A percentile compares a stretch with the other conserved stretches of the same genome.
Conservation (phyloP, 1,284 basidiomycete species). For the Dichomitus squalens region DNA sequence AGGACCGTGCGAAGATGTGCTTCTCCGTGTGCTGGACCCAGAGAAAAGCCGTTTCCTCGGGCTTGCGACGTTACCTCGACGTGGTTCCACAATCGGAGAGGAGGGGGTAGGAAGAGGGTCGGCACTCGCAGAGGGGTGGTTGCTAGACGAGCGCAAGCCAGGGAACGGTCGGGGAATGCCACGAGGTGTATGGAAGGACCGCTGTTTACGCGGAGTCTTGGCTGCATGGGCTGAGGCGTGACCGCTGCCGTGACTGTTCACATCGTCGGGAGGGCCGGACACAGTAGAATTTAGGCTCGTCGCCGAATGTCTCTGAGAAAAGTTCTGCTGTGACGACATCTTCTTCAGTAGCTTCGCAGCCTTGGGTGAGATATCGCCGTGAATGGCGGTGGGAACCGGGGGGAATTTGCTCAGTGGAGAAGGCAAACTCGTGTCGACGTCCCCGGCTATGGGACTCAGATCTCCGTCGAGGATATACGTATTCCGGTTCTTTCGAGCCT, state of each 20-base stretch:
- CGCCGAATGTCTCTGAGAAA: conserved; percentile 38
- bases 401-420: conserved; percentile 25
- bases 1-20: conserved; percentile 47
- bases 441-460: conserved; percentile 5
- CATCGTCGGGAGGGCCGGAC: conserved; percentile 22
- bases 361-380: conserved; percentile 16
- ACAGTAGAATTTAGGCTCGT: conserved; percentile 26
- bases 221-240: conserved; percentile 2
- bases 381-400: conserved; percentile 16
- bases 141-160: conserved; percentile 29
- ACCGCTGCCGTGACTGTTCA: conserved; percentile 6
- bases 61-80: conserved; percentile 22
- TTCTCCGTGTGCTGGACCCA: conserved; percentile 50
- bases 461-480: conserved; percentile 14
- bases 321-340: conserved; percentile 56
- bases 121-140: conserved; percentile 11
- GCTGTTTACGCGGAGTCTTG: conserved; percentile 37
- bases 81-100: conserved; percentile 23
- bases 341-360: conserved; percentile 53
- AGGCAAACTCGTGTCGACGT: conserved; percentile 6
- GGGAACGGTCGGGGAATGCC: conserved; percentile 31
- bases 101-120: conserved; percentile 23
- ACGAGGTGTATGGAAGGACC: conserved; percentile 41
- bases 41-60: conserved; percentile 64
- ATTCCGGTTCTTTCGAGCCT: conserved; percentile 13